Evolutionary conservation across 2,329 filamentous ascomycete genomes (phyloP).

Genomic region (Parastagonospora nodorum): DNA sequence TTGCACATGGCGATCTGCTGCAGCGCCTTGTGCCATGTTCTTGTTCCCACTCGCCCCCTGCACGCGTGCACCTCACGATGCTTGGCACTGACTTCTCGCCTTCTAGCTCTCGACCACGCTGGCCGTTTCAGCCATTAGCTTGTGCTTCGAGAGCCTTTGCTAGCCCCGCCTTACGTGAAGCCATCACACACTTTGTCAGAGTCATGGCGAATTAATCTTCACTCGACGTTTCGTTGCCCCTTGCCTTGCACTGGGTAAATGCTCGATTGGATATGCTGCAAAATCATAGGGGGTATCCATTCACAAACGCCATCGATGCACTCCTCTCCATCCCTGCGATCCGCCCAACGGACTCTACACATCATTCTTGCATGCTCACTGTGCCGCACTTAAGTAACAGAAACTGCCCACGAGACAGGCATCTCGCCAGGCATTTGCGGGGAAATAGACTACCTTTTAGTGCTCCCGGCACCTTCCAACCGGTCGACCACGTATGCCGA

Average conservation of each 20-base stretch:
- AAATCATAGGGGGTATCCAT: constrained; percentile 42
- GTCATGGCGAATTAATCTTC: not conserved
- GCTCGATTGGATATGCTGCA: constrained; percentile 24
- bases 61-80: constrained; percentile 33
- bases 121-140: not conserved
- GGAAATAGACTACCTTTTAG: constrained; percentile 41
- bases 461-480: constrained; percentile 30
- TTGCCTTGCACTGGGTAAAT: constrained; percentile 6
- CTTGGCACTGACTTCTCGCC: constrained; percentile 25
- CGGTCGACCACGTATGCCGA: constrained; percentile 30
- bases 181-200: too few species aligned
- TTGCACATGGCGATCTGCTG: constrained; percentile 18
- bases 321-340: constrained; percentile 10
- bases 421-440: constrained; percentile 41
- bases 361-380: constrained; percentile 19
- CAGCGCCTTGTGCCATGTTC: not conserved
- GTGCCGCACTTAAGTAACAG: constrained; percentile 39
- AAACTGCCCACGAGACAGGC: constrained; percentile 31
- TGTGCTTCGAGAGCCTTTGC: constrained; percentile 1
- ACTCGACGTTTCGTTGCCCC: not conserved
- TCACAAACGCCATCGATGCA: constrained; percentile 43
- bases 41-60: constrained; percentile 22
- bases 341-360: constrained; percentile 15
- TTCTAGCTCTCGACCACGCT: not conserved
- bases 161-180: not conserved